Evolutionary conservation across 805 yeast genomes (phyloP), one percentile per base, ranked within the genome.

Genomic region (Candida xiaguanensis): DNA sequence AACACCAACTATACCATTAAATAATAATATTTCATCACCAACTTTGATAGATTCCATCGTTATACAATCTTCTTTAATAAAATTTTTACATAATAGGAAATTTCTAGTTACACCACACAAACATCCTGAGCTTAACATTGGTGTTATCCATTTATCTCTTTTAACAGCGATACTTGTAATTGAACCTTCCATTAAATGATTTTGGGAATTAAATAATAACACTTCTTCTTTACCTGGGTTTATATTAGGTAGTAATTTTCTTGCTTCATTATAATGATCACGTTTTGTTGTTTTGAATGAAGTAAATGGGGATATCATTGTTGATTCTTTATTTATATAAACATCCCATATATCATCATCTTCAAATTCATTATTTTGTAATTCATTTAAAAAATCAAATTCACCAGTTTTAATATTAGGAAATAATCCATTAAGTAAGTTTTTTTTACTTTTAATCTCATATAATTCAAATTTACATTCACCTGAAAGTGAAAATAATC

Each of bases 221-320:
- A 91, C 67, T 13, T 88, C 95, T 53, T 91, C 98, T 18, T 72
- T 64, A 3, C 64, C 55, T 0, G 75, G 68, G 8, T 46, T 45
- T 11, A 39, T 18, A 1, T 65, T 63, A 13, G 73, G 58, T 22
- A 77, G 52, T 31, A 61, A 48, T 31, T 87, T 63, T 41, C 97
- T 63, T 0, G 95, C 83, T 2, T 56, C 67, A 31, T 65, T 73
- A 56, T 90, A 89, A 33, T 71, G 77, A 3, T 64, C 65, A 45
- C 99, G 69, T 17, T 68, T 61, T 0, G 96, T 85, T 0, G 98
- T 91, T 57, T 91, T 91, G 63, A 89, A 84, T 4, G 95, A 82
- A 0, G 96, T 87, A 59, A 85, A 86, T 2, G 86, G 85, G 2
- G 95, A 77, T 1, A 78, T 72, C 31, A 72, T 47, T 1, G 75